Percentiles rank a stretch among this genome's conserved stretches.
Evolutionary conservation across 129 eudicot genomes (phyloP).

Genomic region (Chrysanthemum makinoi): DNA sequence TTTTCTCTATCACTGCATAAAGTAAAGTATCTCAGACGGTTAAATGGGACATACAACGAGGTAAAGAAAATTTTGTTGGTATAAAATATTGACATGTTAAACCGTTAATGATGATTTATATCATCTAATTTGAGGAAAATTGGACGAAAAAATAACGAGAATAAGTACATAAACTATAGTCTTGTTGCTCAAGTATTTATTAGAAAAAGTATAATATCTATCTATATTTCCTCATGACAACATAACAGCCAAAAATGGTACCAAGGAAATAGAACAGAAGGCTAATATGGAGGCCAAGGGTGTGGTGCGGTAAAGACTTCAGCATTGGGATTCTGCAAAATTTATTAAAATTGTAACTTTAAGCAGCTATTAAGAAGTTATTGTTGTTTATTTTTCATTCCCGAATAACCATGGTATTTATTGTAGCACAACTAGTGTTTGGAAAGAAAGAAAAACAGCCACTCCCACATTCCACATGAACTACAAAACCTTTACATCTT

Average conservation of each 20-base stretch:
- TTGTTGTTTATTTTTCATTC: too few species aligned
- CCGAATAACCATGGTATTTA: too few species aligned
- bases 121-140: background rate
- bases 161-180: background rate
- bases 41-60: background rate
- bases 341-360: too few species aligned
- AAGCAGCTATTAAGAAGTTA: too few species aligned
- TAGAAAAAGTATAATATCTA: background rate
- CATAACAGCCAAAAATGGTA: background rate
- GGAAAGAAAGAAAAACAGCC: too few species aligned
- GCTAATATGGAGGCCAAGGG: background rate
- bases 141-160: background rate
- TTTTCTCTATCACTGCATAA: too few species aligned
- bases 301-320: too few species aligned
- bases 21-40: background rate
- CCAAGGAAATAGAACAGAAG: background rate
- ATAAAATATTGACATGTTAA: background rate
- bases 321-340: too few species aligned
- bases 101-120: constrained; percentile 3
- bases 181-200: background rate
- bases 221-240: background rate
- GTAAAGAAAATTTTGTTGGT: background rate
- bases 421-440: too few species aligned
- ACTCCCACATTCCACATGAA: too few species aligned
- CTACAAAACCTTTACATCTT: too few species aligned